Percentiles rank a stretch among this genome's conserved stretches.
These are phyloP conservation scores for Phytophthora hybrid DNA, from an alignment of 352 stramenopile genomes.

Conservation along the genomic window DNA sequence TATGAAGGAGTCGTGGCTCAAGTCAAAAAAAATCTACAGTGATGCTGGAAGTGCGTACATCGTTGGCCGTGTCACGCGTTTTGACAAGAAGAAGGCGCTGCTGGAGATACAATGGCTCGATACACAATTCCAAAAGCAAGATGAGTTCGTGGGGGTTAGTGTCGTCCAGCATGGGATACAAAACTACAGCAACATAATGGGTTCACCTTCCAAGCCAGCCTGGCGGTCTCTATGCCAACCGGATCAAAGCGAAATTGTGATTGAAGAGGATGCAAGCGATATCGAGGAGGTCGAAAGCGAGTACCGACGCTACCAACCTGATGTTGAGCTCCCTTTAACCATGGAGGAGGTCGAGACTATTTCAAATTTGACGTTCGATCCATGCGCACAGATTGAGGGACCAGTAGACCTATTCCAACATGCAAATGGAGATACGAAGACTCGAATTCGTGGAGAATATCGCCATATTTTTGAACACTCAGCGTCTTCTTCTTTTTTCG, in stretches of 20 bases:
- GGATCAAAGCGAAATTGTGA: neutral
- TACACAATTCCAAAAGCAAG: neutral
- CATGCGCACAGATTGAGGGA: neutral
- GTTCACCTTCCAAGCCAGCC: neutral
- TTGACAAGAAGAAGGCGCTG: conserved; percentile 1
- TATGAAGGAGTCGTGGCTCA: neutral
- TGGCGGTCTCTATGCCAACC: neutral
- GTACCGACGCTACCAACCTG: neutral
- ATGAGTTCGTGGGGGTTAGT: neutral
- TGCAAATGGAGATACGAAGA: neutral
- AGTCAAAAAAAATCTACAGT: neutral
- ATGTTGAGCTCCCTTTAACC: neutral
- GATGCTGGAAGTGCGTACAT: neutral
- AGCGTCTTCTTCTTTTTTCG: neutral
- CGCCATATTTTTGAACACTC: neutral
- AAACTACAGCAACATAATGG: neutral
- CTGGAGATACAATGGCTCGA: neutral
- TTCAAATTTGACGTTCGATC: neutral
- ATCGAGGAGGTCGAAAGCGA: neutral
- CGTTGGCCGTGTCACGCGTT: neutral
- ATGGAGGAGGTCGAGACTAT: neutral
- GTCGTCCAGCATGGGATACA: neutral
- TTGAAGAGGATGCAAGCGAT: neutral
- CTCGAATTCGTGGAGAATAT: neutral
- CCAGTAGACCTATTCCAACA: neutral